Base-by-base conservation (phyloP, 2,329 filamentous ascomycete species). In the Grosmannia serpens region DNA sequence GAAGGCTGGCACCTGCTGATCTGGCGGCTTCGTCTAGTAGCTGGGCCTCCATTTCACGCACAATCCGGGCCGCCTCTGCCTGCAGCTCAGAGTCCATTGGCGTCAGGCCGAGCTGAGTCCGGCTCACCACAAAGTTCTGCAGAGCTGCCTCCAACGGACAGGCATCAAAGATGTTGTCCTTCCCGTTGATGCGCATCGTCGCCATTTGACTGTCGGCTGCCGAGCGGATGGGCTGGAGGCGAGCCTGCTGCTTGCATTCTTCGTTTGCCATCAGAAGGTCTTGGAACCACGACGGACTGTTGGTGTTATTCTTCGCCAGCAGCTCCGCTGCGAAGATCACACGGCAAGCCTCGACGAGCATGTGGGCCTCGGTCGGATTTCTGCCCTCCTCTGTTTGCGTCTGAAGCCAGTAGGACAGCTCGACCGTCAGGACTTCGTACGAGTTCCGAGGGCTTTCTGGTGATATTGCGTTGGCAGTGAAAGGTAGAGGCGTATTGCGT, bases 341-440 rank as follows among this genome's bases (percentile, higher is more conserved):
- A 59, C 77, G 75, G 54, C 79, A 82, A n/a, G 80, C 81, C 67
- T 84, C 80, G n/a, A 76, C 66, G 60, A 79, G 77, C 57, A 85
- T 68, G 55, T 83, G 77, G 15, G 75, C 72, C 59, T 85, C 81
- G 6, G 73, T 77, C 2, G 77, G 76, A 1, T 68, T 49, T 26
- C 63, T 65, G 41, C 73, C 73, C 20, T 70, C 70, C 24, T 79
- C 73, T 20, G 67, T 69, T 55, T 74, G 71, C 60, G 77, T 76
- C 53, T 72, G 65, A 35, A 75, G 70, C 70, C 77, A 85, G 66
- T 79, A 76, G 44, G 76, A 73, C 61, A 85, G 66, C 64, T 84
- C 81, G 57, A 77, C 68, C 64, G 84, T 84, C 64, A 86, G 72
- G 29, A 84, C 70, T 63, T 85, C 82, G 66, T 83, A 85, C n/a